Evolutionary conservation across 2,329 filamentous ascomycete species (phyloP).

Genomic region (Paraphoma sp.): DNA sequence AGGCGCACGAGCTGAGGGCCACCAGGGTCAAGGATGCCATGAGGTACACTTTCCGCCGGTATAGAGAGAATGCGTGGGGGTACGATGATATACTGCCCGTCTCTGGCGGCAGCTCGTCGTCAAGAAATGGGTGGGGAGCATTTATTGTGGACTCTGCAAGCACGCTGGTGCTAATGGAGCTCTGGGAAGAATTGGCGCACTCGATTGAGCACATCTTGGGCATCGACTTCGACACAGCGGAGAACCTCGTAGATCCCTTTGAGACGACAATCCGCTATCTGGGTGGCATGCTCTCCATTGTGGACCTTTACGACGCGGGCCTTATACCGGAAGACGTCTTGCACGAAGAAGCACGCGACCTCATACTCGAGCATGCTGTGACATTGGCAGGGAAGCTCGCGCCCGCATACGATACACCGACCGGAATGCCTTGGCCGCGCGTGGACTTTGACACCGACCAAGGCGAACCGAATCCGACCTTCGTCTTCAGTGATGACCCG

Average conservation of each 20-base stretch:
- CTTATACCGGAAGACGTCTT: conserved; percentile 46
- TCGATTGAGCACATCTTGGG: conserved; percentile 48
- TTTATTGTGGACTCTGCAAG: conserved; percentile 52
- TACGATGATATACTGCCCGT: conserved; percentile 50
- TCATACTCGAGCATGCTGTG: conserved; percentile 47
- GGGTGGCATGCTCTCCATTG: conserved; percentile 48
- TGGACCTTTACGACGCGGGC: conserved; percentile 51
- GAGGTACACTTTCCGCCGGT: conserved; percentile 50
- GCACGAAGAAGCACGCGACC: conserved; percentile 35
- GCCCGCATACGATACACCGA: conserved; percentile 50
- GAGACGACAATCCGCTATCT: conserved; percentile 53
- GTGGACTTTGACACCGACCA: conserved; percentile 49
- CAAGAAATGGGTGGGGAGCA: conserved; percentile 51
- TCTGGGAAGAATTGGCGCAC: conserved; percentile 51
- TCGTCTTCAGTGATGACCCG: conserved; percentile 34
- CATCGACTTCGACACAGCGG: conserved; percentile 45
- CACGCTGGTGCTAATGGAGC: conserved; percentile 50
- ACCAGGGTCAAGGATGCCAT: conserved; percentile 47
- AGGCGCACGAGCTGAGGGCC: conserved; percentile 43
- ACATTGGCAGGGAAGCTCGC: conserved; percentile 46
- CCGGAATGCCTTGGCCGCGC: conserved; percentile 54
- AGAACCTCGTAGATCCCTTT: conserved; percentile 50
- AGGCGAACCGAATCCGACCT: conserved; percentile 41
- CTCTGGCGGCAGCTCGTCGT: conserved; percentile 42
- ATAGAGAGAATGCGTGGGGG: conserved; percentile 50